Conservation (phyloP, 1,284 basidiomycete species). For the Singerocomus rubriflavus region DNA sequence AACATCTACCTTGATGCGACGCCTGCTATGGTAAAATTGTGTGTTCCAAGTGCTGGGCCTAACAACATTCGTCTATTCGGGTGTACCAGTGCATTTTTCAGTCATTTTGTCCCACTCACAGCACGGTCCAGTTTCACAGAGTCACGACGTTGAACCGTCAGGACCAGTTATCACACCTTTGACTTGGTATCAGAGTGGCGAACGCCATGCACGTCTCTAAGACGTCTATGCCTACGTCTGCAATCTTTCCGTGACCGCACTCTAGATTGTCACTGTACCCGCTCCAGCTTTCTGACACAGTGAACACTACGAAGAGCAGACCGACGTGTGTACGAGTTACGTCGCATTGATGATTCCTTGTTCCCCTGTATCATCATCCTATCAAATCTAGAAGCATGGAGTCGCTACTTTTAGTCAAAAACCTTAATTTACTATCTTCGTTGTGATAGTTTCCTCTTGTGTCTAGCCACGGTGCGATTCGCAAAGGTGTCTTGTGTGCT, state of each 20-base stretch:
- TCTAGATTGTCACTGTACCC: background rate
- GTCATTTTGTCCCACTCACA: background rate
- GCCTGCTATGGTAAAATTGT: background rate
- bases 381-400: constrained; percentile 28
- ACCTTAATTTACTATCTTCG: constrained; percentile 29
- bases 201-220: background rate
- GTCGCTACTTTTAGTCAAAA: constrained; percentile 29
- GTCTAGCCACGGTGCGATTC: constrained; percentile 21
- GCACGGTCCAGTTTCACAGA: background rate
- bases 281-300: background rate
- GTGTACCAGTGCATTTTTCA: background rate
- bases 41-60: too few species aligned
- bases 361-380: constrained; percentile 13
- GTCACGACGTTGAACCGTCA: background rate
- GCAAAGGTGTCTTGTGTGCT: constrained; percentile 14
- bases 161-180: background rate
- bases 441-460: constrained; percentile 20
- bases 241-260: background rate
- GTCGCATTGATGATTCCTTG: constrained; percentile 25
- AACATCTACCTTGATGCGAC: background rate
- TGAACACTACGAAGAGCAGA: constrained; percentile 5
- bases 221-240: background rate
- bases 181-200: background rate
- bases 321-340: constrained; percentile 11
- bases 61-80: too few species aligned